Evolutionary conservation across 2,329 filamentous ascomycete species (phyloP).

Genomic region (Aspergillus sp.): DNA sequence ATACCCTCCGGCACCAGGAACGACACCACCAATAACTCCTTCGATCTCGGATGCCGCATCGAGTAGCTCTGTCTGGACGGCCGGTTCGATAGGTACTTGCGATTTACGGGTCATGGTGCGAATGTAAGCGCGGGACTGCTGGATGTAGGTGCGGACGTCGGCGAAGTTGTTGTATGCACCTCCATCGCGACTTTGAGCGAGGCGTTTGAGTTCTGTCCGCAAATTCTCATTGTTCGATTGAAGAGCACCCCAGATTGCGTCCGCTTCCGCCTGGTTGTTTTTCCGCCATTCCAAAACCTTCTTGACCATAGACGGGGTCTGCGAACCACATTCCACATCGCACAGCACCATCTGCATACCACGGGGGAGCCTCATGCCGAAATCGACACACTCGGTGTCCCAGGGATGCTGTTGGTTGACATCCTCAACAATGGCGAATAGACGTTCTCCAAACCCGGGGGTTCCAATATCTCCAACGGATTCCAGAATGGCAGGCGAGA

Average conservation of each 20-base stretch:
- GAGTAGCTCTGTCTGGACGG: conserved; percentile 73
- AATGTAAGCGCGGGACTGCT: conserved; percentile 54
- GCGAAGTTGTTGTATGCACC: conserved; percentile 42
- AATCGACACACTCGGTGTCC: conserved; percentile 72
- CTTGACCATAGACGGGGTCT: conserved; percentile 95
- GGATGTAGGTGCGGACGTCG: conserved; percentile 47
- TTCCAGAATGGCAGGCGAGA: conserved; percentile 70
- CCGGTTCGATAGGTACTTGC: conserved; percentile 81
- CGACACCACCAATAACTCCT: conserved; percentile 84
- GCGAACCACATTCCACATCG: conserved; percentile 87
- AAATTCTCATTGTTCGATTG: conserved; percentile 69
- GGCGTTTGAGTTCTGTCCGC: conserved; percentile 53
- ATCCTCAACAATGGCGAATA: conserved; percentile 62
- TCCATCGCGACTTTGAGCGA: conserved; percentile 41
- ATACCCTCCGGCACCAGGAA: conserved; percentile 88
- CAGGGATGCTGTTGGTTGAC: conserved; percentile 49
- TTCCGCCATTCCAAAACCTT: conserved; percentile 77
- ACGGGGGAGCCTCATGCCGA: conserved; percentile 61
- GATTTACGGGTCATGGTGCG: conserved; percentile 68
- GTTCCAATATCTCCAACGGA: conserved; percentile 60
- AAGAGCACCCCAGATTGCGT: conserved; percentile 65
- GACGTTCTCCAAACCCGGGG: conserved; percentile 57
- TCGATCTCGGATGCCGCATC: conserved; percentile 65
- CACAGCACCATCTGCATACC: conserved; percentile 82
- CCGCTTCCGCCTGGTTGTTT: conserved; percentile 56